phyloP scores from a whole-genome alignment of 2,329 filamentous ascomycete genomes.

The Boeremia exigua region DNA sequence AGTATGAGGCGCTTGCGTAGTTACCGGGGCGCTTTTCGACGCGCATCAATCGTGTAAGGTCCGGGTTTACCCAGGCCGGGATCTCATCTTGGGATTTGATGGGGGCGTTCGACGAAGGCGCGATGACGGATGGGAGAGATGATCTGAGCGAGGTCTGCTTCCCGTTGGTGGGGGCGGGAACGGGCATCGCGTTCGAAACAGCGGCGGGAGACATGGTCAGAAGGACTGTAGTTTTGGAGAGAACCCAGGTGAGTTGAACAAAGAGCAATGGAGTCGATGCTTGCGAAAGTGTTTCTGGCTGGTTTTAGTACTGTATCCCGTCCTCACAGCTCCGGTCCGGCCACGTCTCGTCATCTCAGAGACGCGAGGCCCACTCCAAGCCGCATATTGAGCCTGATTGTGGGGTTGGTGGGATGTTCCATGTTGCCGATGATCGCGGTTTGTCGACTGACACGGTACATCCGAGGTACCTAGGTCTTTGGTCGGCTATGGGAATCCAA shows the following conservation, averaged over 20 bases:
- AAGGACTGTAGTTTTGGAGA: neutral
- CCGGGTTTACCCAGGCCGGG: constrained; percentile 46
- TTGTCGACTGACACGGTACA: neutral
- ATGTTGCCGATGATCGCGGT: constrained; percentile 9
- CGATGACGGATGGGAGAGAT: constrained; percentile 18
- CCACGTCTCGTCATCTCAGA: constrained; percentile 11
- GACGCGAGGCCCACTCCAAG: constrained; percentile 13
- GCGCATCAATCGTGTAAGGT: constrained; percentile 47
- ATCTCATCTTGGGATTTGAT: constrained; percentile 15
- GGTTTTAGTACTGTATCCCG: constrained; percentile 20
- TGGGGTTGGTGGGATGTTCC: constrained; percentile 14
- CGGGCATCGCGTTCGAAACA: constrained; percentile 24
- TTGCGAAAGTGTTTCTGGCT: neutral
- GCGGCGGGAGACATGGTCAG: constrained; percentile 39
- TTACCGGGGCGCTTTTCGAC: constrained; percentile 49
- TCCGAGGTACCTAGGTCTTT: constrained; percentile 9
- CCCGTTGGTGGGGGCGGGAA: constrained; percentile 22
- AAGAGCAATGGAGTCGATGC: neutral
- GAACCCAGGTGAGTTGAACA: neutral
- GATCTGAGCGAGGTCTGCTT: constrained; percentile 23
- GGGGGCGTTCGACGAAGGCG: constrained; percentile 19
- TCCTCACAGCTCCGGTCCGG: constrained; percentile 1
- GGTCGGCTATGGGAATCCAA: neutral
- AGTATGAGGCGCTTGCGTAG: constrained; percentile 54
- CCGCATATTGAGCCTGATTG: constrained; percentile 14